Evolutionary conservation across 2,329 filamentous ascomycete species (phyloP).

Genomic region (Bipolaris cookei): DNA sequence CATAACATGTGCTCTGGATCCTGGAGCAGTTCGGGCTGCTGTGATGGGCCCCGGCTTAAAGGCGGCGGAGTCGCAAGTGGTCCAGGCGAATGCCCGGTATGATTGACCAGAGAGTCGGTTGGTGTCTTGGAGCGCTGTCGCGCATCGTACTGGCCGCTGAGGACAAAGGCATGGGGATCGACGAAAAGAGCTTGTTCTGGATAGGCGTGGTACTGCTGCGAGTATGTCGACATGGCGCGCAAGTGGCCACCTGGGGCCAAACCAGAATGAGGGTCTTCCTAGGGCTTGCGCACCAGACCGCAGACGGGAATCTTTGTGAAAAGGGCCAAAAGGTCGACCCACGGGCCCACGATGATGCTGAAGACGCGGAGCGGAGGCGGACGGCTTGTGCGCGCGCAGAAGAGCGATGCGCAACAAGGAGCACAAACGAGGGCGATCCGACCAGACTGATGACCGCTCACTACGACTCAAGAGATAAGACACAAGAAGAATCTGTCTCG

Average conservation of each 20-base stretch:
- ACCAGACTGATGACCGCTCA: conserved; percentile 32
- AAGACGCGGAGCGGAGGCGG: conserved; percentile 24
- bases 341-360: conserved; percentile 30
- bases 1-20: conserved; percentile 43
- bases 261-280: conserved; percentile 27
- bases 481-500: conserved; percentile 39
- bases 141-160: conserved; percentile 30
- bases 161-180: conserved; percentile 28
- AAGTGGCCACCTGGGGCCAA: conserved; percentile 27
- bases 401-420: conserved; percentile 30
- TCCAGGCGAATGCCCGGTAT: conserved; percentile 42
- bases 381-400: conserved; percentile 30
- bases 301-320: conserved; percentile 34
- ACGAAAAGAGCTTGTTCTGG: conserved; percentile 31
- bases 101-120: conserved; percentile 43
- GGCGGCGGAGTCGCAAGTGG: conserved; percentile 44
- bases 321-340: conserved; percentile 32
- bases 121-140: conserved; percentile 43
- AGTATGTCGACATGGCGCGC: conserved; percentile 42
- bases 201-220: conserved; percentile 28
- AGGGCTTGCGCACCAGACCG: conserved; percentile 36
- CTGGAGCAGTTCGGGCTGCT: conserved; percentile 35
- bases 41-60: conserved; percentile 42
- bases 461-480: conserved; percentile 40
- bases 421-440: conserved; percentile 27